Percentiles rank a stretch among this genome's conserved stretches.
phyloP scores from a whole-genome alignment of 2,329 filamentous ascomycete genomes.

The Diplodia sapinea region DNA sequence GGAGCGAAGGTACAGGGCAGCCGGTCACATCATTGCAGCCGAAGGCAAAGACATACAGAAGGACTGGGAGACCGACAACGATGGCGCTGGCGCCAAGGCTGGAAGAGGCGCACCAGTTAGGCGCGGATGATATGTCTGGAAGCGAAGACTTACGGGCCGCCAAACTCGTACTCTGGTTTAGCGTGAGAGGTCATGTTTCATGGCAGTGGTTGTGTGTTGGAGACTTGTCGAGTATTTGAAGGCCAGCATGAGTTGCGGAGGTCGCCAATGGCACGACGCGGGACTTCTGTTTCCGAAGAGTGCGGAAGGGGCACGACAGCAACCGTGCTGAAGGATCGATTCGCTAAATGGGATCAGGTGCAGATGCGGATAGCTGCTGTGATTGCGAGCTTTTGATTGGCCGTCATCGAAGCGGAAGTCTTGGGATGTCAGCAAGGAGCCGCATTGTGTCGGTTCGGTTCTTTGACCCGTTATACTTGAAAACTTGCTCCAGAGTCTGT shows the following conservation, averaged over 20 bases:
- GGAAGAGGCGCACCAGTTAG: not conserved
- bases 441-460: not conserved
- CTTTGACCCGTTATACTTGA: not conserved
- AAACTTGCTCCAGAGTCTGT: not conserved
- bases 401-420: not conserved
- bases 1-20: constrained; percentile 82
- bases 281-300: not conserved
- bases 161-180: constrained; percentile 47
- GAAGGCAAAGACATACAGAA: constrained; percentile 81
- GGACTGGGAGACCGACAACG: constrained; percentile 77
- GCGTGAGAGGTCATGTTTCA: not conserved
- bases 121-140: constrained; percentile 24
- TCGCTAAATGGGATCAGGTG: not conserved
- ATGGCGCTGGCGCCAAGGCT: constrained; percentile 58
- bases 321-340: constrained; percentile 4
- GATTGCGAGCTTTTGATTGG: not conserved
- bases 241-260: no score
- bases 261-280: not conserved
- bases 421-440: not conserved
- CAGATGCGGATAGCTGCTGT: not conserved
- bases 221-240: not conserved
- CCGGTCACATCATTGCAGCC: constrained; percentile 91
- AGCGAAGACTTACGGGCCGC: constrained; percentile 46
- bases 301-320: not conserved
- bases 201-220: no score